These are phyloP conservation scores for Pezicula radicicola DNA, from an alignment of 2,329 filamentous ascomycete genomes.

Conservation along the genomic window DNA sequence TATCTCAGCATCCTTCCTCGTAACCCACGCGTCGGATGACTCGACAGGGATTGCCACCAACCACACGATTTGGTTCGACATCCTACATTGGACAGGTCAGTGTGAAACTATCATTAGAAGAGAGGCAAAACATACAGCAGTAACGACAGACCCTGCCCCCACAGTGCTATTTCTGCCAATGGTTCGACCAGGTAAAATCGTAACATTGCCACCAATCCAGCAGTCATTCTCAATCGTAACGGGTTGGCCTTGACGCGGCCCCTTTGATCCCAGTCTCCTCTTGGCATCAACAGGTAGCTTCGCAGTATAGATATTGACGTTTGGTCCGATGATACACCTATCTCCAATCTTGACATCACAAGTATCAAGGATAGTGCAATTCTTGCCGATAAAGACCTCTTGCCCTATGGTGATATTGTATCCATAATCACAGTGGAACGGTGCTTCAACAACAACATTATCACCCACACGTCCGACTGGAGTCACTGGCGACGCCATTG, in stretches of 20 bases:
- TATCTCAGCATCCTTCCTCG: background rate
- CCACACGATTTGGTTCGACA: conserved; percentile 31
- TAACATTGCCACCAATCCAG: conserved; percentile 60
- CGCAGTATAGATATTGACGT: conserved; percentile 81
- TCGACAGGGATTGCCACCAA: conserved; percentile 29
- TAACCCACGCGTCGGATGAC: conserved; percentile 24
- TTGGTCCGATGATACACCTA: conserved; percentile 73
- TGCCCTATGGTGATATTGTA: conserved; percentile 91
- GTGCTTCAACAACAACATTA: conserved; percentile 76
- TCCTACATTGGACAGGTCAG: conserved; percentile 19
- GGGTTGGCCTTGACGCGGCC: conserved; percentile 64
- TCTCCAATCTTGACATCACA: conserved; percentile 79
- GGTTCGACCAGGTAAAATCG: conserved; percentile 53
- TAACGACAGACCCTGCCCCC: conserved; percentile 51
- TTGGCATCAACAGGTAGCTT: conserved; percentile 71
- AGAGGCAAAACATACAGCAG: conserved; percentile 38
- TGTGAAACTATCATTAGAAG: background rate
- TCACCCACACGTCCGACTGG: conserved; percentile 66
- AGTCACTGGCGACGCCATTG: conserved; percentile 47
- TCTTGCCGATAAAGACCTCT: conserved; percentile 77
- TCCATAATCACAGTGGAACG: conserved; percentile 91
- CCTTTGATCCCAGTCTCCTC: conserved; percentile 69
- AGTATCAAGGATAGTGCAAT: conserved; percentile 86
- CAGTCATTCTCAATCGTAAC: conserved; percentile 76
- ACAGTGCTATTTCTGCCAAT: conserved; percentile 52